Base-by-base conservation (phyloP, 805 yeast genomes). In the Lipomyces orientalis region DNA sequence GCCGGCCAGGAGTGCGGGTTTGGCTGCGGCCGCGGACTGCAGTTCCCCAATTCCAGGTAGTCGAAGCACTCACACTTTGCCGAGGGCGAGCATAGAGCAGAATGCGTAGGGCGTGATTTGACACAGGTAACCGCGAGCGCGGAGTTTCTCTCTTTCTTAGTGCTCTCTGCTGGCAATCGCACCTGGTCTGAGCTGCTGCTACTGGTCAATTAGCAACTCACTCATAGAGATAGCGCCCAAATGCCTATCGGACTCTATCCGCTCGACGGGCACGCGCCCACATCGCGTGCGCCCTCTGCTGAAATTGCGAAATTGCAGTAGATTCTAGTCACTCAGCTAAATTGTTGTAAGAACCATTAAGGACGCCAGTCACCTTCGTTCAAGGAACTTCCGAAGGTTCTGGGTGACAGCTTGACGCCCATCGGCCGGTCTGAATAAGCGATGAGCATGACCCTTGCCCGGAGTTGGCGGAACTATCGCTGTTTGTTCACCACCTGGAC, bases 111-210 rank as follows among this genome's bases (percentile, higher is more conserved):
- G 22, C 49, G 49, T 16, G 49, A 43, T 43, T 43, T 16, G 49
- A 43, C 49, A 43, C 49, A 8, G n/a, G 49, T 43, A 19, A 43
- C 49, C 16, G 10, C 10, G 43, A 9, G 19, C n/a, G 49, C 22
- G 49, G 49, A 16, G 49, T 19, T 12, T n/a, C 49, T 43, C 22
- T 14, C 6, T 8, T 43, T 7, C 16, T 43, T n/a, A 43, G 49
- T 43, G 16, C 14, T 14, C 43, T 37, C 49, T 43, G 19, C 14
- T 16, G 49, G 5, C 49, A 43, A n/a, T n/a, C 49, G 49, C 19
- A 43, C 22, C 49, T 43, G 49, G 49, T 43, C 49, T 43, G 49
- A 43, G 49, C 49, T 43, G 49, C 49, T 43, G 49, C 49, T 43
- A 6, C 49, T 6, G 49, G 19, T 43, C 49, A 43, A 43, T 12